phyloP scores from a whole-genome alignment of 2,329 filamentous ascomycete species.

The Aspergillus clavatus region DNA sequence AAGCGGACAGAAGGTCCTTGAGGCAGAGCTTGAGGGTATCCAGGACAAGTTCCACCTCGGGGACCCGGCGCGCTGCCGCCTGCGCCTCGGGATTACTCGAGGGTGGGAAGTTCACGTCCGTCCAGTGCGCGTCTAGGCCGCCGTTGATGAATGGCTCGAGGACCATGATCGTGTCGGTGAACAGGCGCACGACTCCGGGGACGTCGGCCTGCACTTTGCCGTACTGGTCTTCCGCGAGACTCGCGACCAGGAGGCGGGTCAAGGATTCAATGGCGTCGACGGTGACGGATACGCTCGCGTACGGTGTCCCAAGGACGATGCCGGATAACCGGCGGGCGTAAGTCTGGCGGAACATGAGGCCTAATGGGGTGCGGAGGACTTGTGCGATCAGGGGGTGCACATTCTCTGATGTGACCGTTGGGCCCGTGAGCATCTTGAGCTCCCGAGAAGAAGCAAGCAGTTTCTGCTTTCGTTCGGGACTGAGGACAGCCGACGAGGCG shows the following conservation, averaged over 20 bases:
- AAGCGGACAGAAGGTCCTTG: slow-evolving; percentile 61
- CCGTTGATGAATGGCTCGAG: slow-evolving; percentile 62
- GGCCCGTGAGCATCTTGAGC: slow-evolving; percentile 33
- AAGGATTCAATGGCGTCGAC: slow-evolving; percentile 68
- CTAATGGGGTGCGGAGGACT: slow-evolving; percentile 52
- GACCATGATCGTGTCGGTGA: slow-evolving; percentile 64
- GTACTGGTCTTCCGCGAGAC: slow-evolving; percentile 73
- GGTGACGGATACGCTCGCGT: slow-evolving; percentile 64
- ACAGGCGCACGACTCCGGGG: slow-evolving; percentile 64
- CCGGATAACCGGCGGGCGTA: slow-evolving; percentile 61
- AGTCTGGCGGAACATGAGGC: slow-evolving; percentile 64
- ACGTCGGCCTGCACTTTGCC: slow-evolving; percentile 84
- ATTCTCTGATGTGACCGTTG: slow-evolving; percentile 45
- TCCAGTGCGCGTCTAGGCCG: slow-evolving; percentile 64
- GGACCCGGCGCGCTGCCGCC: slow-evolving; percentile 38
- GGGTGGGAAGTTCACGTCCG: slow-evolving; percentile 59
- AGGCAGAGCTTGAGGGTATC: slow-evolving; percentile 62
- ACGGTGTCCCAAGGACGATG: slow-evolving; percentile 68
- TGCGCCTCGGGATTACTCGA: slow-evolving; percentile 27
- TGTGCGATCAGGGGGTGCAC: slow-evolving; percentile 46
- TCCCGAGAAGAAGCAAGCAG: slow-evolving; percentile 36
- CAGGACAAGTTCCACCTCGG: slow-evolving; percentile 68
- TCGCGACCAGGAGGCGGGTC: slow-evolving; percentile 64
- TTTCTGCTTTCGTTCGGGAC: slow-evolving; percentile 37
- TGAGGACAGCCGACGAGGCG: slow-evolving; percentile 37